Evolutionary conservation across 2,329 filamentous ascomycete genomes (phyloP).

Genomic region (Myriosclerotinia duriaeana): DNA sequence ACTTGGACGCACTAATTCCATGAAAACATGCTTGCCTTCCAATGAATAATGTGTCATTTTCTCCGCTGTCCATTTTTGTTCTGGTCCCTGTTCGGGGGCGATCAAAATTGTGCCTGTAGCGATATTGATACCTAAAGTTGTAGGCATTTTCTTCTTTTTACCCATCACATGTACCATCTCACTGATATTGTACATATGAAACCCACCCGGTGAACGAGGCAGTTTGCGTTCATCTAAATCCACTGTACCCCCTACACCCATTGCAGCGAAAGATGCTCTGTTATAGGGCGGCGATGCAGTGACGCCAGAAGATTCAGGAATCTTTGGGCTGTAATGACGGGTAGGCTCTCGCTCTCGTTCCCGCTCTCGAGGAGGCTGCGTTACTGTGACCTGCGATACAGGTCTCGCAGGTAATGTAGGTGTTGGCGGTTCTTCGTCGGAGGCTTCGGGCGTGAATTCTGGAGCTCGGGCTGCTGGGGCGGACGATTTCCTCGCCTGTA

Average conservation of each 20-base stretch:
- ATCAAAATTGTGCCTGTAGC: slow-evolving; percentile 87
- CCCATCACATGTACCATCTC: slow-evolving; percentile 95
- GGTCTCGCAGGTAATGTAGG: slow-evolving; percentile 65
- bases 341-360: slow-evolving; percentile 30
- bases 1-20: slow-evolving; percentile 87
- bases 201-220: slow-evolving; percentile 68
- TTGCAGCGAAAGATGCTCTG: slow-evolving; percentile 43
- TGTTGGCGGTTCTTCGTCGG: slow-evolving; percentile 61
- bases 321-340: slow-evolving; percentile 34
- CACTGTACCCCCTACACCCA: slow-evolving; percentile 42
- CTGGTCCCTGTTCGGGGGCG: slow-evolving; percentile 81
- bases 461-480: slow-evolving; percentile 44
- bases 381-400: slow-evolving; percentile 52
- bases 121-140: slow-evolving; percentile 91
- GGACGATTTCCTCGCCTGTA: slow-evolving; percentile 42
- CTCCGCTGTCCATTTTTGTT: slow-evolving; percentile 91
- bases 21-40: slow-evolving; percentile 95
- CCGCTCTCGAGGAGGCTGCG: slow-evolving; percentile 39
- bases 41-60: slow-evolving; percentile 97
- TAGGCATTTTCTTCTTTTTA: slow-evolving; percentile 97
- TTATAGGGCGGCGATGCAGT: slow-evolving; percentile 56
- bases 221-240: slow-evolving; percentile 47
- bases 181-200: slow-evolving; percentile 94
- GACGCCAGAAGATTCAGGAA: slow-evolving; percentile 46
- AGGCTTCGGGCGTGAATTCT: slow-evolving; percentile 65